phyloP scores from a whole-genome alignment of 2,329 filamentous ascomycete genomes.

The Xylaria sp. region DNA sequence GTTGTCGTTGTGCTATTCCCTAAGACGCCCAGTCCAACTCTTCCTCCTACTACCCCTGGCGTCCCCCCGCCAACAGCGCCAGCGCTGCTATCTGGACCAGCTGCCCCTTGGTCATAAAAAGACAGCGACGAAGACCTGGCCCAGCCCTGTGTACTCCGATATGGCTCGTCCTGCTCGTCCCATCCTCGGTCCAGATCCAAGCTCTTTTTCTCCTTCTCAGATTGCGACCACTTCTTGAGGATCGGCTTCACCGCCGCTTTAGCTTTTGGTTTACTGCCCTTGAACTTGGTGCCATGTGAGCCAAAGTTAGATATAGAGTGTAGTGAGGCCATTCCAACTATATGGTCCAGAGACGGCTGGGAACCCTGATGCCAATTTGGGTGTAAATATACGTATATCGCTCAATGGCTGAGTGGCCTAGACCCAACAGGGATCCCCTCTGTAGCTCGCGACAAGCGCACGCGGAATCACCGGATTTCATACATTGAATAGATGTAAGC shows the following conservation, averaged over 20 bases:
- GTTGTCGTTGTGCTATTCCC: slow-evolving; percentile 32
- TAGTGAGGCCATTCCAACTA: slow-evolving; percentile 52
- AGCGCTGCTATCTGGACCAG: slow-evolving; percentile 12
- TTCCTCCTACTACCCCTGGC: slow-evolving; percentile 25
- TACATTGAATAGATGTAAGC: slow-evolving; percentile 34
- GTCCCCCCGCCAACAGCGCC: slow-evolving; percentile 12
- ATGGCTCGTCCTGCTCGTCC: slow-evolving; percentile 62
- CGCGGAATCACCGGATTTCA: slow-evolving; percentile 31
- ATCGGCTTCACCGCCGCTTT: slow-evolving; percentile 69
- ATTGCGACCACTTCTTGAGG: slow-evolving; percentile 64
- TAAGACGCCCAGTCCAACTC: slow-evolving; percentile 27
- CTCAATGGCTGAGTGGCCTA: slow-evolving; percentile 15
- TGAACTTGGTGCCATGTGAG: slow-evolving; percentile 46
- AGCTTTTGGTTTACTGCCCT: slow-evolving; percentile 59
- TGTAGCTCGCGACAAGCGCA: slow-evolving; percentile 32
- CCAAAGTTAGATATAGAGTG: slow-evolving; percentile 49
- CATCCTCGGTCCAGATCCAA: slow-evolving; percentile 70
- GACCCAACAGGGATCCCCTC: slow-evolving; percentile 20
- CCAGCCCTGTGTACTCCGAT: slow-evolving; percentile 48
- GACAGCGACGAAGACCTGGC: slow-evolving; percentile 36
- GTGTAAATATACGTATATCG: slow-evolving; percentile 35
- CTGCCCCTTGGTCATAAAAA: slow-evolving; percentile 35
- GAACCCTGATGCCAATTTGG: slow-evolving; percentile 15
- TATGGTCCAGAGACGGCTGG: slow-evolving; percentile 8
- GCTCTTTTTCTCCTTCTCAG: slow-evolving; percentile 70